Evolutionary conservation across 805 yeast genomes (phyloP).

Genomic region (Saccharomycopsis sp.): DNA sequence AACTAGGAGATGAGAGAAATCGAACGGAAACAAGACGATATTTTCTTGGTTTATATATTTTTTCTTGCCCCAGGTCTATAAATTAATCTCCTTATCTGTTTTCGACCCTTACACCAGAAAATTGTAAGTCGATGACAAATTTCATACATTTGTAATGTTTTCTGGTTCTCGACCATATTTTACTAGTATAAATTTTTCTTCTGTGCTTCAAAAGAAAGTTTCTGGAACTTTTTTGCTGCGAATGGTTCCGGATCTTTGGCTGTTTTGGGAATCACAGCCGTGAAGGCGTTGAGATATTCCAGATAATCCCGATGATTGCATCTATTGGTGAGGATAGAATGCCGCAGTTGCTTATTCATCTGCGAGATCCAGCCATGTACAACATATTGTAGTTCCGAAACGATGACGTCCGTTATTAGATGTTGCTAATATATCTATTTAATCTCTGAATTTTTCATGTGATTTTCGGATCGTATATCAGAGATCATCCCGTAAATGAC

Average conservation of each 20-base stretch:
- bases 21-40: background rate
- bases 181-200: background rate
- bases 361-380: background rate
- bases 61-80: background rate
- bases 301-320: background rate
- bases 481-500: too few species aligned
- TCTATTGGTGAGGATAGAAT: too few species aligned
- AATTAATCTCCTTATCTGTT: background rate
- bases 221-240: background rate
- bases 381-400: too few species aligned
- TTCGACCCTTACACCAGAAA: background rate
- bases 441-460: too few species aligned
- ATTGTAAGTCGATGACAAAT: background rate
- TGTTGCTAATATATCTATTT: too few species aligned
- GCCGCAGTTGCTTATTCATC: too few species aligned
- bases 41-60: background rate
- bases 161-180: background rate
- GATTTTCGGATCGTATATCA: too few species aligned
- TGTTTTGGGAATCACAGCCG: background rate
- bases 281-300: too few species aligned
- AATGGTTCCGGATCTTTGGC: background rate
- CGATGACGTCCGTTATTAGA: too few species aligned
- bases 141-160: background rate
- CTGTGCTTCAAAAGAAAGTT: background rate
- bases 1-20: background rate